Evolutionary conservation across 192 early-diverging fungal genomes (phyloP).

Genomic region (Paraglomus occultum): DNA sequence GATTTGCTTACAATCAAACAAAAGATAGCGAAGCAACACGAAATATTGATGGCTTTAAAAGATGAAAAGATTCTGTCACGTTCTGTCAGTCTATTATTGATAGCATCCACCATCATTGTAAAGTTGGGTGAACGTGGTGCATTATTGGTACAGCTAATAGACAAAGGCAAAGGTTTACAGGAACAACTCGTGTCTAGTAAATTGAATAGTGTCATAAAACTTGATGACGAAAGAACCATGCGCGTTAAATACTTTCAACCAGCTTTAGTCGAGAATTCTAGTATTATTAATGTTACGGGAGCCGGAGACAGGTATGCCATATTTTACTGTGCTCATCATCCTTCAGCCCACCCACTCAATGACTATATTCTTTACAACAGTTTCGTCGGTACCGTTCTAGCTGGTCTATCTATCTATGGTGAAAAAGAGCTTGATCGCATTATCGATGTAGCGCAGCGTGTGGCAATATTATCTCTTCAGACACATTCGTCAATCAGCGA

Average conservation of each 20-base stretch:
- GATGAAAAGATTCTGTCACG: conserved; percentile 21
- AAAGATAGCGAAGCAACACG: neutral
- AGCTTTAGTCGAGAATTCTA: conserved; percentile 24
- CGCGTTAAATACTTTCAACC: conserved; percentile 38
- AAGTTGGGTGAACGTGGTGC: conserved; percentile 69
- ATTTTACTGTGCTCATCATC: neutral
- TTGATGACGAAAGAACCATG: neutral
- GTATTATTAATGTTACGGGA: conserved; percentile 68
- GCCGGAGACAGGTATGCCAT: conserved; percentile 67
- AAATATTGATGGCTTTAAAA: conserved; percentile 16
- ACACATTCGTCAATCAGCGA: conserved; percentile 37
- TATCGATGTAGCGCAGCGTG: conserved; percentile 33
- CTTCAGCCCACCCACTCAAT: conserved; percentile 6
- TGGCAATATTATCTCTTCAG: conserved; percentile 40
- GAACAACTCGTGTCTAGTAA: neutral
- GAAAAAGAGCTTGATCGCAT: conserved; percentile 34
- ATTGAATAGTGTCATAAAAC: neutral
- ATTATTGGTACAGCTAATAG: conserved; percentile 40
- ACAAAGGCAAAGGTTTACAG: neutral
- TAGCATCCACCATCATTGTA: conserved; percentile 54
- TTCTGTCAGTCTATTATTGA: conserved; percentile 39
- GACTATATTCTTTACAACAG: conserved; percentile 40
- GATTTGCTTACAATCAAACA: neutral
- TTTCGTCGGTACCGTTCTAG: conserved; percentile 67
- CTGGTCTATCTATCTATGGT: conserved; percentile 38